Evolutionary conservation across 1,284 basidiomycete species (phyloP).

Genomic region (Cutaneotrichosporon spelunceum): DNA sequence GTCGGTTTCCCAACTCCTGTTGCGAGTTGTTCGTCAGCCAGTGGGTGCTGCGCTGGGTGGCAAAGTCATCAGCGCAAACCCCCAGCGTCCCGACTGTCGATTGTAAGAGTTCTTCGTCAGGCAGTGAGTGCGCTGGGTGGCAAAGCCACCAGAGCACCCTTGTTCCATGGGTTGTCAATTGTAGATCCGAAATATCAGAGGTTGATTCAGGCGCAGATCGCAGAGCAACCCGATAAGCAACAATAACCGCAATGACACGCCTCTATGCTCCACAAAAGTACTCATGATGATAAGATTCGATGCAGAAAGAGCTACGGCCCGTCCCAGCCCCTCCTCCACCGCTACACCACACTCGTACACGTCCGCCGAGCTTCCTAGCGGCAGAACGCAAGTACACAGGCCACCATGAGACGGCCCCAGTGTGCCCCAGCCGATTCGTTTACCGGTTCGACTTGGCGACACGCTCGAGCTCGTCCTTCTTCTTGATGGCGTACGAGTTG

Average conservation of each 20-base stretch:
- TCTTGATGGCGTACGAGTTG: constrained; percentile 97
- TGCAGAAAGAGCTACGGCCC: constrained; percentile 29
- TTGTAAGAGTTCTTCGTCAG: no score
- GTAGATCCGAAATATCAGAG: no score
- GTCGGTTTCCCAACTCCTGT: no score
- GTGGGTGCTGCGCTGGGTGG: no score
- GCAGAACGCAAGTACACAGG: constrained; percentile 5
- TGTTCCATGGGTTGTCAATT: no score
- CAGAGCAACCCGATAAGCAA: background rate
- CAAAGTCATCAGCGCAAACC: no score
- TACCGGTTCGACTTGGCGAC: constrained; percentile 99
- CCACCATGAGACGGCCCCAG: background rate
- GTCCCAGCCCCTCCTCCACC: constrained; percentile 23
- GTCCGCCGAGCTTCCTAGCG: constrained; percentile 20
- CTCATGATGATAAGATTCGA: constrained; percentile 21
- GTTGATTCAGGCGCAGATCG: no score
- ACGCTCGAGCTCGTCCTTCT: constrained; percentile 81
- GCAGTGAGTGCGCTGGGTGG: no score
- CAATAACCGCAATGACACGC: background rate
- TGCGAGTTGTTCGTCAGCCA: no score
- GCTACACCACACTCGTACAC: constrained; percentile 29
- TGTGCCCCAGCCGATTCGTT: constrained; percentile 36
- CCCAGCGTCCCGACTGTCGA: no score
- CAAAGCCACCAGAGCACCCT: no score
- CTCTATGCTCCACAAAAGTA: background rate